These are phyloP conservation scores for Boechera stricta DNA, from an alignment of 345 rosid genomes.

Conservation along the genomic window DNA sequence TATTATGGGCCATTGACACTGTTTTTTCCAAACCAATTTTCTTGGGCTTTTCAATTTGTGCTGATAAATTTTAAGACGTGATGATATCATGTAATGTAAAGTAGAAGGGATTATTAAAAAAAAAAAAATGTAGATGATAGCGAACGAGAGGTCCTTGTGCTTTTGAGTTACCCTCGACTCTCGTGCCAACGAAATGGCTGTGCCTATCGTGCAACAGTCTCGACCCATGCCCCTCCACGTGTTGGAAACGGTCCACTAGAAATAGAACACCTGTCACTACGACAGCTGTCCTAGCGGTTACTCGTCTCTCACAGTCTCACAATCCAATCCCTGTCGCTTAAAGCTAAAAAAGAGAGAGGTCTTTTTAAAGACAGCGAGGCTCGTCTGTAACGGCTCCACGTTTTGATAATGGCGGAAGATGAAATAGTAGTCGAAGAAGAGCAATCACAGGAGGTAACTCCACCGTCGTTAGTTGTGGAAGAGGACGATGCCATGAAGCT, in stretches of 20 bases:
- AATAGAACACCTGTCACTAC: background rate
- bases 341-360: background rate
- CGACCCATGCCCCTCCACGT: conserved; percentile 34
- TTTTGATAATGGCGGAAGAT: conserved; percentile 35
- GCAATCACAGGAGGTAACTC: conserved; percentile 16
- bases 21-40: background rate
- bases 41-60: background rate
- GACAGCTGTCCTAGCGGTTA: conserved; percentile 13
- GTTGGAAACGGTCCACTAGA: conserved; percentile 19
- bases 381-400: conserved; percentile 2
- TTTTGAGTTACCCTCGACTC: background rate
- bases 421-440: conserved; percentile 41
- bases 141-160: background rate
- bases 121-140: background rate
- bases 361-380: conserved; percentile 12
- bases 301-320: conserved; percentile 2
- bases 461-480: conserved; percentile 18
- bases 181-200: conserved; percentile 36
- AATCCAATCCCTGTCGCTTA: conserved; percentile 24
- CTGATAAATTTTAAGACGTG: background rate
- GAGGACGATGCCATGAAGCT: conserved; percentile 51
- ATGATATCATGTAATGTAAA: background rate
- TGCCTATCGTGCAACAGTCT: conserved; percentile 17
- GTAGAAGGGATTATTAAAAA: background rate
- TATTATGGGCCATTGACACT: background rate